Evolutionary conservation across 169 alveolate species (phyloP).

Genomic region (Eimeria maxima): DNA sequence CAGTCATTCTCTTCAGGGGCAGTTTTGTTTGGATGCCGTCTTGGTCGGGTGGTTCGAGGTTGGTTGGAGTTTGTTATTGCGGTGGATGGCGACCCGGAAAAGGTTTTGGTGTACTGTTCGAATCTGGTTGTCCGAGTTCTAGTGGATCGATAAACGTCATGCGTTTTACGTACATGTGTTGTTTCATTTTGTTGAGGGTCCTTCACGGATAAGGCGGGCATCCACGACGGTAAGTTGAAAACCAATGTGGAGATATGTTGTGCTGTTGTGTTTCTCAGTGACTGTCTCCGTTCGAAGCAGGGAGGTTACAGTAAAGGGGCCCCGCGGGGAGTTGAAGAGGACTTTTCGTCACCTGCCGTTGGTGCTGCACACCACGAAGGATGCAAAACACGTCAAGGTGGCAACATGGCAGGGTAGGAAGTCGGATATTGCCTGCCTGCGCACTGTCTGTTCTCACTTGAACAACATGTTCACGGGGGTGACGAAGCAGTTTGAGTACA

Average conservation of each 20-base stretch:
- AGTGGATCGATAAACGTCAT: not conserved
- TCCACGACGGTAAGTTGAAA: not conserved
- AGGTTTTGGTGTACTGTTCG: not conserved
- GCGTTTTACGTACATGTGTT: not conserved
- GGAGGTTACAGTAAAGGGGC: conserved; percentile 98
- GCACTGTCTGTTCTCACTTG: conserved; percentile 97
- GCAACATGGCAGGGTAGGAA: conserved; percentile 97
- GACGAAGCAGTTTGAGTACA: conserved; percentile 97
- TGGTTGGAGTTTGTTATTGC: not conserved
- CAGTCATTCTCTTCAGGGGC: not conserved
- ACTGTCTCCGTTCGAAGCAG: conserved; percentile 96
- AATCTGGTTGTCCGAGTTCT: not conserved
- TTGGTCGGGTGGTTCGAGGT: not conserved
- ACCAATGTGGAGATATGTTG: not conserved
- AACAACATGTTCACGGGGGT: conserved; percentile 99
- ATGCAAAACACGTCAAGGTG: conserved; percentile 93
- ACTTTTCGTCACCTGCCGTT: conserved; percentile 98
- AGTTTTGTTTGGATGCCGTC: not conserved
- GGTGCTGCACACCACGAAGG: conserved; percentile 95
- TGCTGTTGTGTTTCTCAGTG: conserved; percentile 87
- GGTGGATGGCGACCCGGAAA: not conserved
- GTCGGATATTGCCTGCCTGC: conserved; percentile 96
- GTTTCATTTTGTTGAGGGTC: not conserved
- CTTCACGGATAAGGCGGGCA: not conserved
- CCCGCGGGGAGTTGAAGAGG: conserved; percentile 97